These are phyloP conservation scores for Tieghemostelium lacteum DNA, from an alignment of 78 protist genomes.

Conservation along the genomic window DNA sequence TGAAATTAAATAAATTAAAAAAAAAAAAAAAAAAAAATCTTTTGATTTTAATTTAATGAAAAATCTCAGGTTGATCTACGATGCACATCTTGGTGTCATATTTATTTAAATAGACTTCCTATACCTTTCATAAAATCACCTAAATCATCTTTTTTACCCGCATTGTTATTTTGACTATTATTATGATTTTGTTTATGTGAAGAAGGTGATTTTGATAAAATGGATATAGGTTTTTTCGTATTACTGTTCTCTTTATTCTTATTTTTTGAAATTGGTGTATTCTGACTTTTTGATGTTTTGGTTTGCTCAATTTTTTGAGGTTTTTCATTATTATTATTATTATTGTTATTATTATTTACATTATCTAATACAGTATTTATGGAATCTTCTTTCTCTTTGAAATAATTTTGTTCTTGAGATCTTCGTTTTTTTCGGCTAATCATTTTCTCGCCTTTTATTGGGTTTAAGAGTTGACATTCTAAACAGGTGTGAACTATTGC, in stretches of 20 bases:
- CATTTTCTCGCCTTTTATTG: background rate
- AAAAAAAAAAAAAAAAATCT: background rate
- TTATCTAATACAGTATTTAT: background rate
- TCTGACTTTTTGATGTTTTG: background rate
- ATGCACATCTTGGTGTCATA: background rate
- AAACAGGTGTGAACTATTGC: constrained; percentile 9
- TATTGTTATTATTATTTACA: background rate
- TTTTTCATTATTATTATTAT: background rate
- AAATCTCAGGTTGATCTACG: background rate
- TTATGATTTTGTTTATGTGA: background rate
- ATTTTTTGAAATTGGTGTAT: background rate
- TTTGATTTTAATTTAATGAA: background rate
- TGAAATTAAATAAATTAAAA: background rate
- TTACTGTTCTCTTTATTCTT: too few relatives aligned
- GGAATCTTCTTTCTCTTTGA: background rate
- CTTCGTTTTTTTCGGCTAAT: background rate
- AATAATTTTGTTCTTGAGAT: background rate
- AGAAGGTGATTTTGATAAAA: background rate
- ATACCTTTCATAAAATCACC: background rate
- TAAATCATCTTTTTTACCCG: background rate
- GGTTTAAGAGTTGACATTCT: background rate
- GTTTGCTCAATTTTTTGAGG: background rate
- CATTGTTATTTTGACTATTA: background rate
- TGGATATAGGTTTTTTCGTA: too few relatives aligned
- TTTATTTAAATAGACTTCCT: background rate